These are phyloP conservation scores for Solanum virginianum DNA, from an alignment of 257 asterid genomes.

Conservation along the genomic window DNA sequence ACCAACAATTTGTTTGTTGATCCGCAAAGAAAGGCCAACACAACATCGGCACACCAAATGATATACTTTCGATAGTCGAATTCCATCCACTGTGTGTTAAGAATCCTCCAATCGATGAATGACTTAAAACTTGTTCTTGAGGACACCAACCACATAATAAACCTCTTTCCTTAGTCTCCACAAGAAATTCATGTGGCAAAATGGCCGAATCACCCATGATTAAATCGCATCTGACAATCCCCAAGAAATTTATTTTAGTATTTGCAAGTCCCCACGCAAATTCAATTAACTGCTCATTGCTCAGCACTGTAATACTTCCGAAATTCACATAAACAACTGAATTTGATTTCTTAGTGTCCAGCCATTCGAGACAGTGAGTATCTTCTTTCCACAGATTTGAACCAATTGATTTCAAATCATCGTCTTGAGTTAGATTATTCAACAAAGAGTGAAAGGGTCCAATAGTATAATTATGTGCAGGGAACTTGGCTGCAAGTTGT, in stretches of 20 bases:
- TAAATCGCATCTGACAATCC: slow-evolving; percentile 10
- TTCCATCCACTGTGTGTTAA: slow-evolving; percentile 22
- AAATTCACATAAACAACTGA: slow-evolving; percentile 18
- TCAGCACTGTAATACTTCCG: slow-evolving; percentile 7
- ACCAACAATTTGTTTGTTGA: slow-evolving; percentile 17
- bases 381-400: slow-evolving; percentile 32
- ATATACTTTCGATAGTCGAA: slow-evolving; percentile 1
- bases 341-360: slow-evolving; percentile 2
- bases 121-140: slow-evolving; percentile 10
- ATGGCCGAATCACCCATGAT: slow-evolving; percentile 3
- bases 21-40: slow-evolving; percentile 16
- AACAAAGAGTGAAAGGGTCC: slow-evolving; percentile 14
- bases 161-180: slow-evolving; percentile 8
- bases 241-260: slow-evolving; percentile 6
- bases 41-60: slow-evolving; percentile 13
- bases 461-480: slow-evolving; percentile 1
- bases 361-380: slow-evolving; percentile 20
- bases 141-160: slow-evolving; percentile 15
- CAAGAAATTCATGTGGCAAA: slow-evolving; percentile 11
- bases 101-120: slow-evolving; percentile 10
- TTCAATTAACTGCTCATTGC: slow-evolving; percentile 1
- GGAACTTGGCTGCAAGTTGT: slow-evolving; percentile 1
- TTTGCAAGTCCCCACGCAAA: slow-evolving; percentile 27
- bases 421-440: background rate
- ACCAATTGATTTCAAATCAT: background rate